Conservation (phyloP, 2,329 filamentous ascomycete species). For the Alternaria novae-zelandiae region DNA sequence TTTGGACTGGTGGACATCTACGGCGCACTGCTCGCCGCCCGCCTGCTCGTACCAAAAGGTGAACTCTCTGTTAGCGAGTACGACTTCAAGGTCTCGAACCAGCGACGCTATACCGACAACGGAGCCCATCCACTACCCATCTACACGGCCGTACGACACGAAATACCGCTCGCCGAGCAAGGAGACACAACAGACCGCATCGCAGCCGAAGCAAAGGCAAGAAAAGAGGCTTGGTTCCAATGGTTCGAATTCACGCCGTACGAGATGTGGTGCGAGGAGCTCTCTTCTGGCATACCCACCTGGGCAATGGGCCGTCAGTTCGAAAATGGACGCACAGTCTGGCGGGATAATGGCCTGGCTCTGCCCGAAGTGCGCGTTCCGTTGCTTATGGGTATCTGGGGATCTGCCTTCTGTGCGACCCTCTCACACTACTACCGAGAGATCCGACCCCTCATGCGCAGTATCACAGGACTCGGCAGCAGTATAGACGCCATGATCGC, state of each 20-base stretch:
- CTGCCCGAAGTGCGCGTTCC: constrained; percentile 86
- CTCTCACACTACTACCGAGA: constrained; percentile 96
- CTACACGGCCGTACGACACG: constrained; percentile 93
- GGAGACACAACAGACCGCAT: constrained; percentile 42
- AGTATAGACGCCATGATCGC: constrained; percentile 83
- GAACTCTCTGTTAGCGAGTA: constrained; percentile 76
- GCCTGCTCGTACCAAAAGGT: constrained; percentile 84
- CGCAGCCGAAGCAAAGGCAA: constrained; percentile 54
- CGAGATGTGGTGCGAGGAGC: constrained; percentile 94
- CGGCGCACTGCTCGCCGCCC: constrained; percentile 81
- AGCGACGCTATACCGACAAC: constrained; percentile 74
- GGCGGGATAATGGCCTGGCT: constrained; percentile 68
- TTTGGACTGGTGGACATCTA: constrained; percentile 95
- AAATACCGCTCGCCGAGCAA: constrained; percentile 75
- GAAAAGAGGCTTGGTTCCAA: constrained; percentile 86
- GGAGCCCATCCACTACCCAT: constrained; percentile 89
- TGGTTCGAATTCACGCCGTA: constrained; percentile 95
- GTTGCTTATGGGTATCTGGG: constrained; percentile 91
- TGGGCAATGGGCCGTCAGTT: constrained; percentile 92
- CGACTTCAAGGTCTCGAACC: constrained; percentile 92
- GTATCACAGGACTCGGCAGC: constrained; percentile 71
- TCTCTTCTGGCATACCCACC: constrained; percentile 88
- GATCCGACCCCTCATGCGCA: constrained; percentile 79
- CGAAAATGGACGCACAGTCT: constrained; percentile 70
- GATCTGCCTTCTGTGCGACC: constrained; percentile 94